Base-by-base conservation (phyloP, 2,329 filamentous ascomycete species). In the Amesomyces nigricolor region DNA sequence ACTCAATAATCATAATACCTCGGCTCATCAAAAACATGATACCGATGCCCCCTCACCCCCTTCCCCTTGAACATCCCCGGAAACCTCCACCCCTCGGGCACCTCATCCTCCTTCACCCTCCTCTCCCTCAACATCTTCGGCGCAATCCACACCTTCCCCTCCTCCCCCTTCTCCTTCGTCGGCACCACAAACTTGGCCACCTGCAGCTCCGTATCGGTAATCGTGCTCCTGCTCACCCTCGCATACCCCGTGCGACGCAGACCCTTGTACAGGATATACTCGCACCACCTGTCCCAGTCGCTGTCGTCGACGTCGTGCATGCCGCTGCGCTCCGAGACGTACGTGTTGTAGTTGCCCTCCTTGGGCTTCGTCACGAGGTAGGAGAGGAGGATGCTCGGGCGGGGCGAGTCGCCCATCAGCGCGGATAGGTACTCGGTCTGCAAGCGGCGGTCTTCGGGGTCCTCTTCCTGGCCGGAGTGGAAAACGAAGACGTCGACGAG, bases 241-340 rank as follows among this genome's bases (percentile, higher is more conserved):
- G 94, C 94, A 69, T 99, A 99, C 1, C 90, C 92, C 0, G 88
- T 86, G 59, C 92, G 81, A 72, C 85, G 86, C 59, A 99, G 73
- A 11, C 85, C 85, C 77, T 96, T 96, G 78, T 90, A 99, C 26
- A 99, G 75, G 62, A 99, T 96, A 72, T 99, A 99, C 75, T 99
- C 92, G 75, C 94, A 99, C 94, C 94, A 99, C 53, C 94, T 79
- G 71, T 99, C 94, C 91, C 91, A 96, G 70, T 99, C 94, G 3
- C 78, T 85, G 0, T 86, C 82, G 67, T 99, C 94, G 48, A 99
- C 94, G 67, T 99, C 94, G 66, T 89, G 85, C 94, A 99, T 99
- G 9, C 91, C 89, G 56, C 88, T 95, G 56, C 76, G 76, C 51
- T 90, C 80, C 54, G 89, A 89, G 22, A 97, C 94, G 65, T 95